These are phyloP conservation scores for Talaromyces rugulosus DNA, from an alignment of 2,329 filamentous ascomycete species.

Conservation along the genomic window DNA sequence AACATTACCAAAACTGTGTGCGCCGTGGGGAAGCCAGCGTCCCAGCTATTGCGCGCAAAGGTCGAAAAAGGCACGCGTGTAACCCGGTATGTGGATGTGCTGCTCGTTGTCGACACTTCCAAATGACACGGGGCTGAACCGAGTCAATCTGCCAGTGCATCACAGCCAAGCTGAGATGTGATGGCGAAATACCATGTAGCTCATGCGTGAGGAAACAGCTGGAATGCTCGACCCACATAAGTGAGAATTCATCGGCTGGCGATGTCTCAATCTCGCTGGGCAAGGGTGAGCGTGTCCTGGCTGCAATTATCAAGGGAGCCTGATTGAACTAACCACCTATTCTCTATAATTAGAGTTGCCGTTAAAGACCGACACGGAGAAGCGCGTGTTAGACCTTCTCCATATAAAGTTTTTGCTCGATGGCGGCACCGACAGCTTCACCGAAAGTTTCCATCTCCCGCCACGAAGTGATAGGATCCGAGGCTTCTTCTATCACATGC, in stretches of 20 bases:
- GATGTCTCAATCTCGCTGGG: no score
- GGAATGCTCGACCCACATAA: no score
- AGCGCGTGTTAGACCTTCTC: slow-evolving; percentile 7
- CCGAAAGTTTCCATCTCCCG: slow-evolving; percentile 42
- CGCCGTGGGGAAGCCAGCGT: slow-evolving; percentile 38
- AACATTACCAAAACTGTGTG: slow-evolving; percentile 41
- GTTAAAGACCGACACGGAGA: no score
- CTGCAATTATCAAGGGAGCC: no score
- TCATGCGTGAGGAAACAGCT: slow-evolving; percentile 42
- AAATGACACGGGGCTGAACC: neutral
- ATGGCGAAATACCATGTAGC: slow-evolving; percentile 40
- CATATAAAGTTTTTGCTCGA: slow-evolving; percentile 44
- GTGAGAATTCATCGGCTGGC: no score
- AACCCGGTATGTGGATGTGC: slow-evolving; percentile 33
- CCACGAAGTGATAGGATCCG: slow-evolving; percentile 34
- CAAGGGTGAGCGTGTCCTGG: no score
- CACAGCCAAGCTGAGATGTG: slow-evolving; percentile 46
- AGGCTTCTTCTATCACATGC: slow-evolving; percentile 33
- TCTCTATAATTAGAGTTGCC: no score
- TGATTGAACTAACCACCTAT: slow-evolving; percentile 11
- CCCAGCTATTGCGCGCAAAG: slow-evolving; percentile 42
- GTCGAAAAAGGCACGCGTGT: slow-evolving; percentile 44
- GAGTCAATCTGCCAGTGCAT: slow-evolving; percentile 33
- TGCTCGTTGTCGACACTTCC: no score
- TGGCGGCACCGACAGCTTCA: slow-evolving; percentile 43